phyloP scores from a whole-genome alignment of 495 filamentous ascomycete species.

The Penicillium chermesinum region DNA sequence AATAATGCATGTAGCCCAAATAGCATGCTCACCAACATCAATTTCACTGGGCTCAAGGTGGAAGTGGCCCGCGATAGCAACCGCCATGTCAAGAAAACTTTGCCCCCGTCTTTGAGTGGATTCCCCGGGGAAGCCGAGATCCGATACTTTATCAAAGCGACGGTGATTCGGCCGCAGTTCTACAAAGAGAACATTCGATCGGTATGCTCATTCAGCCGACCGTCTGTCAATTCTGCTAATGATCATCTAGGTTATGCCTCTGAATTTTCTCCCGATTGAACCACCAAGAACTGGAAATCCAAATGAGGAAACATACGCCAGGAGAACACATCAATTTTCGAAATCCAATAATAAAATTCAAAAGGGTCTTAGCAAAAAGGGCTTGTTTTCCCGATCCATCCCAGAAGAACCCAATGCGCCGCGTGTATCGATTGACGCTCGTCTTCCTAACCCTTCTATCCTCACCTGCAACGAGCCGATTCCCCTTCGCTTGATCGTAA shows the following conservation, averaged over 20 bases:
- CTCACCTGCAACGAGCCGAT: conserved; percentile 82
- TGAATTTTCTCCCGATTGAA: conserved; percentile 92
- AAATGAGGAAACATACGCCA: conserved; percentile 75
- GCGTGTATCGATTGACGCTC: conserved; percentile 63
- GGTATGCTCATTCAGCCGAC: conserved; percentile 29
- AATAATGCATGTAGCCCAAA: conserved; percentile 77
- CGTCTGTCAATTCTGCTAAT: conserved; percentile 3
- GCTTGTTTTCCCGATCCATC: conserved; percentile 53
- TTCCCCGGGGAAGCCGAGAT: conserved; percentile 83
- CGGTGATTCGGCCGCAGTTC: conserved; percentile 72
- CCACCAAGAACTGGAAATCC: conserved; percentile 65
- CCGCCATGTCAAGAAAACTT: conserved; percentile 74
- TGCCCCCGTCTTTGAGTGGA: conserved; percentile 81
- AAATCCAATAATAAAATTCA: conserved; percentile 37
- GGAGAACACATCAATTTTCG: conserved; percentile 72
- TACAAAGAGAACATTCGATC: conserved; percentile 80
- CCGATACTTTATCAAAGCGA: conserved; percentile 88
- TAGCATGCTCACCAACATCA: conserved; percentile 53
- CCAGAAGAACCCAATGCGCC: conserved; percentile 35
- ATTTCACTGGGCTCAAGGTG: conserved; percentile 49
- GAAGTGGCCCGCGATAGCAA: conserved; percentile 52
- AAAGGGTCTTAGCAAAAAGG: conserved; percentile 37
- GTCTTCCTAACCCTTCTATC: conserved; percentile 83
- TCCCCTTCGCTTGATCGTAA: conserved; percentile 72
- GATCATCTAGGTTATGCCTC: conserved; percentile 41